Percentiles rank a stretch among this genome's conserved stretches.
Evolutionary conservation across 2,329 filamentous ascomycete genomes (phyloP).

Genomic region (Paecilomyces dactylethromorphus): DNA sequence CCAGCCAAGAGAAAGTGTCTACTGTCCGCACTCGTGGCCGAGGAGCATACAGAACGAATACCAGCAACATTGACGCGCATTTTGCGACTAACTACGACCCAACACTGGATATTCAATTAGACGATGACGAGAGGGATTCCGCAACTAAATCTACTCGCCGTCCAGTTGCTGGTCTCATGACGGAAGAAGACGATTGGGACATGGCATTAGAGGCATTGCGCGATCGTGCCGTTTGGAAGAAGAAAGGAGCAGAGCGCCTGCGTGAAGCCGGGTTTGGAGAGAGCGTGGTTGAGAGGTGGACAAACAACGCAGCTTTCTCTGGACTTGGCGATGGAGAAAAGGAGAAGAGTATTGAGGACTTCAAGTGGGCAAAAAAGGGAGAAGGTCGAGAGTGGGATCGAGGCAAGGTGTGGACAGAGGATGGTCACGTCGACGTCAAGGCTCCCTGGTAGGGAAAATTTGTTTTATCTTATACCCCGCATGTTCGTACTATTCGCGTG

Average conservation of each 20-base stretch:
- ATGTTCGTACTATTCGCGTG: too few relatives aligned
- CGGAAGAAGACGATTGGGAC: slow-evolving; percentile 65
- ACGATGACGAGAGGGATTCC: slow-evolving; percentile 47
- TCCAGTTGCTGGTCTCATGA: slow-evolving; percentile 36
- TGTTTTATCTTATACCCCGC: background rate
- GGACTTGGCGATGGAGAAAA: slow-evolving; percentile 20
- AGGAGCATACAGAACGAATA: slow-evolving; percentile 53
- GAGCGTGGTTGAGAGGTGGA: slow-evolving; percentile 66
- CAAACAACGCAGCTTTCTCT: slow-evolving; percentile 54
- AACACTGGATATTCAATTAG: slow-evolving; percentile 32
- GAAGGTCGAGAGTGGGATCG: slow-evolving; percentile 63
- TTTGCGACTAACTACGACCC: slow-evolving; percentile 65
- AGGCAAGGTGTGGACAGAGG: slow-evolving; percentile 53
- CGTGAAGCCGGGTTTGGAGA: slow-evolving; percentile 73
- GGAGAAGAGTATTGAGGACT: slow-evolving; percentile 60
- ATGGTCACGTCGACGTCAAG: slow-evolving; percentile 47
- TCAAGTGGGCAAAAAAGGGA: slow-evolving; percentile 66
- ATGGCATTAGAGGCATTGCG: slow-evolving; percentile 69
- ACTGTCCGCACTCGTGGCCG: slow-evolving; percentile 59
- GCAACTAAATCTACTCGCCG: slow-evolving; percentile 45
- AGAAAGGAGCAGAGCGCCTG: slow-evolving; percentile 68
- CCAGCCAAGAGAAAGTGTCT: slow-evolving; percentile 34
- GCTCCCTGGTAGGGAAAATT: slow-evolving; percentile 38
- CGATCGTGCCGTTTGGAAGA: slow-evolving; percentile 72
- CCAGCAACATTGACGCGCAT: slow-evolving; percentile 68